A percentile compares a stretch with the other conserved stretches of the same genome.
Conservation (phyloP, 768 basidiomycete genomes). For the Rhodotorula toruloides region DNA sequence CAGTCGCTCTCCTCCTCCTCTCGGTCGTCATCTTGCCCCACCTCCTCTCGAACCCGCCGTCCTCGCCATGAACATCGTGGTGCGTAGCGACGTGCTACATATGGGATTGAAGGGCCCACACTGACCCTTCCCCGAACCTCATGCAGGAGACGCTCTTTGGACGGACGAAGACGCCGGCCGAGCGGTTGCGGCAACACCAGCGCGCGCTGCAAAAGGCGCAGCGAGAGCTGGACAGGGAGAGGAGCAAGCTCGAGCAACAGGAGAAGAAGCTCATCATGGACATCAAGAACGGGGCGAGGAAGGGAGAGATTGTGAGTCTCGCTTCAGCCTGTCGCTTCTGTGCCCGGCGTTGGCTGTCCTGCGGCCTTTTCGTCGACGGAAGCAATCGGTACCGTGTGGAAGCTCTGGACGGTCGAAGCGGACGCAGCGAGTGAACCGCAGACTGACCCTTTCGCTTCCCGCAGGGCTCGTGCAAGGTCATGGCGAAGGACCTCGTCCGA, state of each 20-base stretch:
- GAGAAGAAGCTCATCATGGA: conserved; percentile 95
- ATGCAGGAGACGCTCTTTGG: conserved; percentile 79
- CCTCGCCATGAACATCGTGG: conserved; percentile 49
- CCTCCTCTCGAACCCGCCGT: not conserved
- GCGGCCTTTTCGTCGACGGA: too few relatives aligned
- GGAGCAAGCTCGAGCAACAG: conserved; percentile 83
- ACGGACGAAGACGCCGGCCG: conserved; percentile 87
- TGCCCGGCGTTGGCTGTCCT: too few relatives aligned
- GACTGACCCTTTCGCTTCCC: not conserved
- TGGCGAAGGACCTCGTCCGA: conserved; percentile 97
- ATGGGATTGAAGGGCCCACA: not conserved
- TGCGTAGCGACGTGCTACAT: conserved; percentile 32
- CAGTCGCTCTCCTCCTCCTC: not conserved
- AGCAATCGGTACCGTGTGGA: too few relatives aligned
- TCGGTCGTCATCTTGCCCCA: not conserved
- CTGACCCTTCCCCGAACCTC: not conserved
- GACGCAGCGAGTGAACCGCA: too few relatives aligned
- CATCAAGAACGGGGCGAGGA: conserved; percentile 93
- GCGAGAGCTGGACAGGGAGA: conserved; percentile 94
- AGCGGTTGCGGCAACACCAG: conserved; percentile 93
- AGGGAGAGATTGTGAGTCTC: conserved; percentile 74
- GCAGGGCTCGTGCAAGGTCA: conserved; percentile 97
- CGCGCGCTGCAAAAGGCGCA: conserved; percentile 93
- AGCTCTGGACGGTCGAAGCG: too few relatives aligned
- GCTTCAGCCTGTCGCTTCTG: conserved; percentile 38